Evolutionary conservation across 2,329 filamentous ascomycete genomes (phyloP).

Genomic region (Aspergillus sclerotialis): DNA sequence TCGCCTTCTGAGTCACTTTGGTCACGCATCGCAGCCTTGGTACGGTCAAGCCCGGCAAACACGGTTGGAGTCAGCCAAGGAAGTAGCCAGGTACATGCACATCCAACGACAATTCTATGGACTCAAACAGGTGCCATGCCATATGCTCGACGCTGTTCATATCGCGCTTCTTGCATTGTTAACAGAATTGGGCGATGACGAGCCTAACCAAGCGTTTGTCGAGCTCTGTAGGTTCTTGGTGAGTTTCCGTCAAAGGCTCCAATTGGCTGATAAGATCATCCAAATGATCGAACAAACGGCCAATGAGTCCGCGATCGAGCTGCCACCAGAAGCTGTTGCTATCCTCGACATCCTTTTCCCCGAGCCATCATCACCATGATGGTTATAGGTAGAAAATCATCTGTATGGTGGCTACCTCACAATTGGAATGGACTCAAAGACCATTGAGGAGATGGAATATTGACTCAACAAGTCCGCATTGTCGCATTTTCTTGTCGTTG

Average conservation of each 20-base stretch:
- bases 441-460: too few relatives aligned
- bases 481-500: too few relatives aligned
- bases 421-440: too few relatives aligned
- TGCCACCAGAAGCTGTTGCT: conserved; percentile 17
- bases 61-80: conserved; percentile 15
- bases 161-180: conserved; percentile 16
- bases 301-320: conserved; percentile 5
- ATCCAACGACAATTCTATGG: conserved; percentile 22
- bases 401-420: neutral
- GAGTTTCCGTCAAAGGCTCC: conserved; percentile 18
- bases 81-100: conserved; percentile 20
- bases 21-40: conserved; percentile 5
- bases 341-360: conserved; percentile 16
- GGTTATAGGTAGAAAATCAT: neutral
- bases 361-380: neutral
- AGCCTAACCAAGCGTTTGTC: conserved; percentile 16
- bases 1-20: conserved; percentile 13
- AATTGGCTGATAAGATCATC: conserved; percentile 17
- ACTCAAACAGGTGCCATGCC: conserved; percentile 20
- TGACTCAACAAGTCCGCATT: too few relatives aligned
- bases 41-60: conserved; percentile 8
- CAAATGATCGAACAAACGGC: conserved; percentile 3
- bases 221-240: conserved; percentile 20
- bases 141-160: conserved; percentile 19
- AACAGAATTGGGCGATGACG: conserved; percentile 13